Evolutionary conservation across 768 basidiomycete species (phyloP).

Genomic region (Boletus reticuloceps): DNA sequence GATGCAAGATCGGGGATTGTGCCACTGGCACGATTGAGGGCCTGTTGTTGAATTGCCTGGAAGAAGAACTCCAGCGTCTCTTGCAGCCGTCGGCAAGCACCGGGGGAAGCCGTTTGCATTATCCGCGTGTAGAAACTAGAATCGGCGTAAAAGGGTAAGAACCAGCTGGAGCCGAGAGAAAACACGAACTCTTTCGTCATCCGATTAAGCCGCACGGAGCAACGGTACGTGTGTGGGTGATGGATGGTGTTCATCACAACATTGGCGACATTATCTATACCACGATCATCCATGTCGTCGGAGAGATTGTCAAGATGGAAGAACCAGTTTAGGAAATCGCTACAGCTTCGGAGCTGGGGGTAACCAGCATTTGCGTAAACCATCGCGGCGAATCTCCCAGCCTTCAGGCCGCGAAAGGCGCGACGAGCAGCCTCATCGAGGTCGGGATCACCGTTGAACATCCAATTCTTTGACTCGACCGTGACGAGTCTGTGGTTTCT

Average conservation of each 20-base stretch:
- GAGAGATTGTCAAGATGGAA: conserved; percentile 81
- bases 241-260: conserved; percentile 71
- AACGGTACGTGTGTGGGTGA: conserved; percentile 57
- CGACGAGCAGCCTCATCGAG: conserved; percentile 43
- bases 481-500: conserved; percentile 60
- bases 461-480: conserved; percentile 47
- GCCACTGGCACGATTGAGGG: conserved; percentile 56
- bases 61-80: conserved; percentile 81
- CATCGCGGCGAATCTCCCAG: conserved; percentile 58
- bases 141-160: neutral
- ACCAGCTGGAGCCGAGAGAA: neutral
- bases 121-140: conserved; percentile 69
- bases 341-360: conserved; percentile 64
- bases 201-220: conserved; percentile 59
- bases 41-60: conserved; percentile 74
- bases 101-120: conserved; percentile 58
- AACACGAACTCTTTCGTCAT: conserved; percentile 69
- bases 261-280: conserved; percentile 54
- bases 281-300: conserved; percentile 71
- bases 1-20: conserved; percentile 75
- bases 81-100: conserved; percentile 70
- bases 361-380: conserved; percentile 49
- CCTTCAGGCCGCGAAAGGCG: conserved; percentile 64
- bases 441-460: conserved; percentile 57
- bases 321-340: conserved; percentile 75